These are phyloP conservation scores for Botrytis elliptica DNA, from an alignment of 2,329 filamentous ascomycete genomes.

Conservation along the genomic window DNA sequence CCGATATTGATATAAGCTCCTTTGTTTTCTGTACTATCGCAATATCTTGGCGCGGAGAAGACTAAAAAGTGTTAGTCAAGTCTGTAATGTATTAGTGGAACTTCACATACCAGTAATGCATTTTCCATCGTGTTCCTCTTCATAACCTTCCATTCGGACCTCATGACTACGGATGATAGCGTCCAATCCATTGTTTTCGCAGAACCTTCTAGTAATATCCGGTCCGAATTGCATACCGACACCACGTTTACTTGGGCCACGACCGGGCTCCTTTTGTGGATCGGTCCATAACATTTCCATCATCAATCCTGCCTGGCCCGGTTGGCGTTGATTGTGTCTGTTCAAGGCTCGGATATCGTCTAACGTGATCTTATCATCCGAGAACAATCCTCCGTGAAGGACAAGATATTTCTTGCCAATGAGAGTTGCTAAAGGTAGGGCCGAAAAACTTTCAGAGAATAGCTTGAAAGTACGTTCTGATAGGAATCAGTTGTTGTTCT, in stretches of 20 bases:
- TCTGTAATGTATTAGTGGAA: not conserved
- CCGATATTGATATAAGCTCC: conserved; percentile 98
- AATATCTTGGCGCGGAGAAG: conserved; percentile 96
- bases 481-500: not conserved
- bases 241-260: conserved; percentile 92
- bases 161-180: conserved; percentile 97
- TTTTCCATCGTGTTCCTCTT: conserved; percentile 91
- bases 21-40: conserved; percentile 96
- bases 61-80: conserved; percentile 49
- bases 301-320: conserved; percentile 92
- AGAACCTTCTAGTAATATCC: conserved; percentile 94
- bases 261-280: conserved; percentile 79
- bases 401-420: conserved; percentile 90
- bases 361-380: conserved; percentile 85
- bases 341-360: conserved; percentile 94
- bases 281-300: conserved; percentile 99
- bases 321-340: conserved; percentile 85
- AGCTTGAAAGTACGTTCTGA: conserved; percentile 77
- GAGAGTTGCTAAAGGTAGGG: conserved; percentile 85
- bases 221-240: conserved; percentile 96
- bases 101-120: conserved; percentile 78
- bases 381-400: conserved; percentile 93
- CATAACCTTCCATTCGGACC: conserved; percentile 98
- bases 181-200: conserved; percentile 90
- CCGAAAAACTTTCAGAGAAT: conserved; percentile 97